Percentiles rank a stretch among this genome's conserved stretches.
phyloP scores from a whole-genome alignment of 148 eudicot species.

The Persicaria maculosa region DNA sequence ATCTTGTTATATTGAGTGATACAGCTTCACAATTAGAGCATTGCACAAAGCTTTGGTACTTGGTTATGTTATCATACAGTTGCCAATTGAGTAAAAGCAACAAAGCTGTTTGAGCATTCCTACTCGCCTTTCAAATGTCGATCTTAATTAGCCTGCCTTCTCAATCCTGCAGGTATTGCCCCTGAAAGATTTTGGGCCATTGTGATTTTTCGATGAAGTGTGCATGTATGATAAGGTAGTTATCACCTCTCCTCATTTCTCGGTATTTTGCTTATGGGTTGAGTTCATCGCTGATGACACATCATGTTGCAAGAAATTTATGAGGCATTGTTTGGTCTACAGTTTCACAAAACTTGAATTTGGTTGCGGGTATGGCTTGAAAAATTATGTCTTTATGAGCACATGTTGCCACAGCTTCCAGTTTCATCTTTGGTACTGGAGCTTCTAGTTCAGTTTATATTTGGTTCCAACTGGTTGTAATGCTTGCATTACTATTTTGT shows the following conservation, averaged over 20 bases:
- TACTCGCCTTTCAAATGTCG: background rate
- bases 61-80: too few relatives aligned
- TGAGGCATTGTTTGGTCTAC: too few relatives aligned
- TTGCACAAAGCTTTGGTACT: too few relatives aligned
- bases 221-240: background rate
- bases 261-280: background rate
- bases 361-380: background rate
- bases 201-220: conserved; percentile 14
- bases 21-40: too few relatives aligned
- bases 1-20: too few relatives aligned
- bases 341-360: too few relatives aligned
- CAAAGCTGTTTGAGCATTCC: background rate
- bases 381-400: background rate
- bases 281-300: background rate
- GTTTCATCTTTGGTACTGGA: too few relatives aligned
- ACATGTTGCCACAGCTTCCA: background rate
- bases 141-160: background rate
- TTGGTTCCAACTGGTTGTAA: background rate
- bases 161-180: conserved; percentile 40
- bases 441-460: too few relatives aligned
- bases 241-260: background rate
- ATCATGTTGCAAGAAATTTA: background rate
- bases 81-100: background rate
- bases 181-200: conserved; percentile 33
- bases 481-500: background rate